Percentiles rank a stretch among this genome's conserved stretches.
phyloP scores from a whole-genome alignment of 2,329 filamentous ascomycete genomes.

The Sphaerulina musiva region DNA sequence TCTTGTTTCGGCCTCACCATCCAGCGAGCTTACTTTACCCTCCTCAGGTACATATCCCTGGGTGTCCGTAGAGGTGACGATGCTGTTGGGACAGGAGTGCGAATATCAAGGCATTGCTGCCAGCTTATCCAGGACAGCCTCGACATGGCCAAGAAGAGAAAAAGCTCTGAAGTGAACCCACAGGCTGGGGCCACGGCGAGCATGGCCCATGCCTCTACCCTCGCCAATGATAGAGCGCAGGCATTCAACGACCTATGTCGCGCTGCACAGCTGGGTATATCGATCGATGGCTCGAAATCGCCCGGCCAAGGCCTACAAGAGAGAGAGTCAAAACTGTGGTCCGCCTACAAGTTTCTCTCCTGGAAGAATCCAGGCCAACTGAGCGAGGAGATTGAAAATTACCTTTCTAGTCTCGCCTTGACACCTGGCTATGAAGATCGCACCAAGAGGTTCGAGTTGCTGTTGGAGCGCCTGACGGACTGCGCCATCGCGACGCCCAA shows the following conservation, averaged over 20 bases:
- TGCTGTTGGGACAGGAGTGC: not conserved
- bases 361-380: conserved; percentile 7
- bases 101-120: not conserved
- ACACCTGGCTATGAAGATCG: not conserved
- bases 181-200: not conserved
- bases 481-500: not conserved
- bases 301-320: not conserved
- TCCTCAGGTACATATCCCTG: not conserved
- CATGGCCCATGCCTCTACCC: not conserved
- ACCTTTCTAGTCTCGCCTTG: not conserved
- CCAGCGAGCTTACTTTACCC: not conserved
- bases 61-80: not conserved
- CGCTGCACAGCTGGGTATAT: not conserved
- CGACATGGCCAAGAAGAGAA: conserved; percentile 10
- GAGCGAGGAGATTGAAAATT: not conserved
- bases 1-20: conserved; percentile 1
- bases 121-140: not conserved
- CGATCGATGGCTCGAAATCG: not conserved
- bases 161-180: conserved; percentile 11
- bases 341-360: conserved; percentile 1
- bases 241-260: conserved; percentile 5
- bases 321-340: not conserved
- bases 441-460: not conserved
- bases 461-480: not conserved
- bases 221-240: not conserved